phyloP scores from a whole-genome alignment of 2,329 filamentous ascomycete genomes.

The Colletotrichum salicis region DNA sequence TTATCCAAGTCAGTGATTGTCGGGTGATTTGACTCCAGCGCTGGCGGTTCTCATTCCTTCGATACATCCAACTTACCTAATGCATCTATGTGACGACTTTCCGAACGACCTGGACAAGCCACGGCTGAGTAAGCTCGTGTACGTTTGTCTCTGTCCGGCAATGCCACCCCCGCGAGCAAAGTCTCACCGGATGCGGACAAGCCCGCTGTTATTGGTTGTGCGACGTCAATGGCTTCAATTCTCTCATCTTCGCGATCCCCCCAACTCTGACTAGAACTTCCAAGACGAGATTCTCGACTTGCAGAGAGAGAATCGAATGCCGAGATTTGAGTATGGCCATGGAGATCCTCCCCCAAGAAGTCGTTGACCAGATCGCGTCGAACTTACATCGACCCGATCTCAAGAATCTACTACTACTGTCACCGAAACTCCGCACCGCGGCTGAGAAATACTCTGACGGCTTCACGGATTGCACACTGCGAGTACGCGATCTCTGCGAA shows the following conservation, averaged over 20 bases:
- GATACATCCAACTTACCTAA: neutral
- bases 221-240: neutral
- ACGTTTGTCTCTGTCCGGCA: neutral
- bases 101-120: neutral
- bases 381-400: neutral
- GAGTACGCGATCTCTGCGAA: neutral
- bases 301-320: neutral
- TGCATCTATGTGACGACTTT: neutral
- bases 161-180: neutral
- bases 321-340: neutral
- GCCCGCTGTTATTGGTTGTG: neutral
- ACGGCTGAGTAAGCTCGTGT: neutral
- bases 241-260: neutral
- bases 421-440: neutral
- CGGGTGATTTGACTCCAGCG: too few relatives aligned
- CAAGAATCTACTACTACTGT: neutral
- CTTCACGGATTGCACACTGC: neutral
- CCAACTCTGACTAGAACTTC: neutral
- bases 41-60: too few relatives aligned
- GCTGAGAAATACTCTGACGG: slow-evolving; percentile 4
- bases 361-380: neutral
- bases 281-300: neutral
- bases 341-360: neutral
- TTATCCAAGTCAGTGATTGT: neutral
- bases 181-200: neutral